Conservation (phyloP, 345 rosid genomes). For the Acer campestre region DNA sequence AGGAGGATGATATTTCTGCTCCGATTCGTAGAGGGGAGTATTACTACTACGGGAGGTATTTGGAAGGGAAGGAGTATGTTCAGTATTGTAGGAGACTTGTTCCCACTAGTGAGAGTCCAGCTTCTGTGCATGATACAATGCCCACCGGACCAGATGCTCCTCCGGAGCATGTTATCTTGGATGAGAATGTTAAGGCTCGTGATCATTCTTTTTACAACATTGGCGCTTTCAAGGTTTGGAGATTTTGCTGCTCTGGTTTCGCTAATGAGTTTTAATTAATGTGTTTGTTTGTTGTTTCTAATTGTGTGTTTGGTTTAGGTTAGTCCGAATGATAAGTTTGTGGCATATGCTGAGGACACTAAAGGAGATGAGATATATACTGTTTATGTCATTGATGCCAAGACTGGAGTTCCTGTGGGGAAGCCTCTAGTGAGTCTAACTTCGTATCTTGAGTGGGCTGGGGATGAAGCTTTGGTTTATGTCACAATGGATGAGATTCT, state of each 20-base stretch:
- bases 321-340: conserved; percentile 75
- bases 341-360: conserved; percentile 80
- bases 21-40: conserved; percentile 69
- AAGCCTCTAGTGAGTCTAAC: conserved; percentile 63
- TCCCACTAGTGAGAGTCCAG: conserved; percentile 33
- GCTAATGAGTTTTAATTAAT: background rate
- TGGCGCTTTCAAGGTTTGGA: conserved; percentile 60
- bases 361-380: conserved; percentile 83
- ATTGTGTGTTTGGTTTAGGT: conserved; percentile 43
- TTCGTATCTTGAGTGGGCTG: conserved; percentile 73
- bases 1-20: conserved; percentile 86
- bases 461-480: conserved; percentile 75
- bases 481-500: conserved; percentile 80
- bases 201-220: conserved; percentile 3
- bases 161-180: no score
- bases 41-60: conserved; percentile 66
- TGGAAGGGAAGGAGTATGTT: conserved; percentile 87
- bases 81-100: conserved; percentile 69
- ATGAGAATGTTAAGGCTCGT: no score
- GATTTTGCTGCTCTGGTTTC: background rate
- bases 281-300: background rate
- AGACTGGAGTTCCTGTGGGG: conserved; percentile 48
- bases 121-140: conserved; percentile 75
- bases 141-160: conserved; percentile 29
- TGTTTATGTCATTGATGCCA: conserved; percentile 66